These are phyloP conservation scores for Meripilus lineatus DNA, from an alignment of 1,284 basidiomycete genomes.

Conservation along the genomic window DNA sequence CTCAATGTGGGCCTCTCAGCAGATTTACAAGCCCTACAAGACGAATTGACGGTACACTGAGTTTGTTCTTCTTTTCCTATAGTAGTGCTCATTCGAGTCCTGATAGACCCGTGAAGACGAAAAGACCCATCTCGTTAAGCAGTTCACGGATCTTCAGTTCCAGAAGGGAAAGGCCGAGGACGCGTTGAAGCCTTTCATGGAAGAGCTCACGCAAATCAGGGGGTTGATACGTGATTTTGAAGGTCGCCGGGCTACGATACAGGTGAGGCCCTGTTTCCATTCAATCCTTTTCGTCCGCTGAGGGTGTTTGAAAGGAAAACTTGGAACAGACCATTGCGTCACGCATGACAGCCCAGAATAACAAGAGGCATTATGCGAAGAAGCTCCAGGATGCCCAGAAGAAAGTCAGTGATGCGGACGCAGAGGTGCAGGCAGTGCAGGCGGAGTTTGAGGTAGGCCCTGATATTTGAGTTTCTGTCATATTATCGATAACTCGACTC, in stretches of 20 bases:
- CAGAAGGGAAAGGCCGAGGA: constrained; percentile 40
- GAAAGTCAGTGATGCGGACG: constrained; percentile 34
- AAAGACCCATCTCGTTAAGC: constrained; percentile 41
- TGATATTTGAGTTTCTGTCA: background rate
- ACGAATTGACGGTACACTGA: constrained; percentile 42
- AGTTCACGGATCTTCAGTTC: constrained; percentile 41
- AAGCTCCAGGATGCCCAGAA: constrained; percentile 44
- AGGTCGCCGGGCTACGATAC: constrained; percentile 29
- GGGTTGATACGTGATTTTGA: constrained; percentile 44
- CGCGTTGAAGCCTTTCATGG: constrained; percentile 35
- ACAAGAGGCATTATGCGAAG: constrained; percentile 38
- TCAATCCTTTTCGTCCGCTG: background rate
- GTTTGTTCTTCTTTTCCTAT: too few relatives aligned
- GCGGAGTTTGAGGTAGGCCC: constrained; percentile 51
- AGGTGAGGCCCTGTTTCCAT: constrained; percentile 30
- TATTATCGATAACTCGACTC: background rate
- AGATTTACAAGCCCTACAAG: constrained; percentile 63
- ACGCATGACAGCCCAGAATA: constrained; percentile 44
- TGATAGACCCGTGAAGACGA: too few relatives aligned
- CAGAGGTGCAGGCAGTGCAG: too few relatives aligned
- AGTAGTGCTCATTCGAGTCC: too few relatives aligned
- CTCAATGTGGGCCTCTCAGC: constrained; percentile 72
- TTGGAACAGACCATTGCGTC: too few relatives aligned
- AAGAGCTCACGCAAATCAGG: constrained; percentile 41
- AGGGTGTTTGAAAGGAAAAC: background rate